A percentile compares a stretch with the other conserved stretches of the same genome.
These are phyloP conservation scores for Ogataea pignaliae DNA, from an alignment of 805 yeast genomes.

Conservation along the genomic window DNA sequence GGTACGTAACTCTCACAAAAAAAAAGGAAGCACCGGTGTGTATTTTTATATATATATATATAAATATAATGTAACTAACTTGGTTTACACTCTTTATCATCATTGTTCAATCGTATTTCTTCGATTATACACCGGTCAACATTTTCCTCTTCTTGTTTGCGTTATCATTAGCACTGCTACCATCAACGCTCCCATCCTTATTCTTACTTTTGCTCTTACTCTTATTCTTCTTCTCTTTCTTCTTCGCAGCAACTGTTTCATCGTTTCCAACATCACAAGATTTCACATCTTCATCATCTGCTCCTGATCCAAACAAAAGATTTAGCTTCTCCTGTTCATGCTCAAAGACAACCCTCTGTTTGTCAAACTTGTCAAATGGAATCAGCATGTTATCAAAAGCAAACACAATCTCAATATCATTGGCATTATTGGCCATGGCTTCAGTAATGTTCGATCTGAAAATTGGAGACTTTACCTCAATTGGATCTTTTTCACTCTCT, in stretches of 20 bases:
- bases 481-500: constrained; percentile 15
- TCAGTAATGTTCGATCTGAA: constrained; percentile 12
- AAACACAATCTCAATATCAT: constrained; percentile 32
- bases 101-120: too few relatives aligned
- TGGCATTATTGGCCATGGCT: constrained; percentile 22
- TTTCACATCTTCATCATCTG: constrained; percentile 14
- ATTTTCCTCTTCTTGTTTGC: constrained; percentile 14
- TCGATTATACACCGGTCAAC: constrained; percentile 5
- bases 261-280: not conserved
- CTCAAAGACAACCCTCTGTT: constrained; percentile 25
- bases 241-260: not conserved
- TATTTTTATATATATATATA: too few relatives aligned
- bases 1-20: too few relatives aligned
- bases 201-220: constrained; percentile 7
- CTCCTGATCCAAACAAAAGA: constrained; percentile 21
- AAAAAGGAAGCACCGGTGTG: too few relatives aligned
- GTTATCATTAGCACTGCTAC: not conserved
- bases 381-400: constrained; percentile 68
- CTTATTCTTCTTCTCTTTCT: not conserved
- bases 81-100: too few relatives aligned
- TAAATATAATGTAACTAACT: too few relatives aligned
- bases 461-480: constrained; percentile 21
- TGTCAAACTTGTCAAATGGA: constrained; percentile 38
- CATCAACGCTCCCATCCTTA: not conserved
- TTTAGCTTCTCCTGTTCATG: constrained; percentile 28